Evolutionary conservation across 306 rosid genomes (phyloP), one percentile per base, ranked within the genome.

Genomic region (Purshia tridentata): DNA sequence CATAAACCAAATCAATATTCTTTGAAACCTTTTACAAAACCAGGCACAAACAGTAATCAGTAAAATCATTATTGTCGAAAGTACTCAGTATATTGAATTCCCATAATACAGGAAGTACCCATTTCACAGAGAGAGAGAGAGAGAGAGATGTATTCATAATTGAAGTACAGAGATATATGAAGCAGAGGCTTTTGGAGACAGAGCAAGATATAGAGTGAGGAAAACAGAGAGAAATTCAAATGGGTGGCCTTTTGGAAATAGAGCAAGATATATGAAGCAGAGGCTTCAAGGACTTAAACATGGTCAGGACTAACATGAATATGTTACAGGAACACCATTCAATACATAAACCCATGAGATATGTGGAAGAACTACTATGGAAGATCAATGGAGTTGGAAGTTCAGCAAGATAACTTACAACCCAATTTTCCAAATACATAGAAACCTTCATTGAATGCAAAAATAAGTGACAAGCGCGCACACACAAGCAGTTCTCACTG

Each of bases 1-100:
- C 98, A 75, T 93, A 93, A 67, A 93, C 98, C 75, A 93, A 81
- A 84, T 93, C 98, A 82, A 93, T 93, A 81, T 93, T 81, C 80
- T 90, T 89, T 40, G 91, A 83, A 71, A 93, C 98, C 98, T 93
- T 63, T 78, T 14, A 4, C 54, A 6, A 75, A 72, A 80, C 69
- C 77, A 70, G 71, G 9, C 54, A 22, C 60, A 20, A 67, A 69
- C 29, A 48, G 5, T 7, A 50, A 50, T 67, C 45, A 67, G 60
- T 51, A 18, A 51, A 29, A 1, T 0, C 12, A n/a, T n/a, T n/a
- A n/a, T n/a, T n/a, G n/a, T n/a, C n/a, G n/a, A n/a, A n/a, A n/a
- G n/a, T 23, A 23, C 35, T 23, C 2, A 23, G 35, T 23, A 10
- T 5, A 18, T 9, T 48, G 19, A n/a, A 11, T 39, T 51, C 16